phyloP scores from a whole-genome alignment of 2,329 filamentous ascomycete species.

The Colletotrichum siamense region DNA sequence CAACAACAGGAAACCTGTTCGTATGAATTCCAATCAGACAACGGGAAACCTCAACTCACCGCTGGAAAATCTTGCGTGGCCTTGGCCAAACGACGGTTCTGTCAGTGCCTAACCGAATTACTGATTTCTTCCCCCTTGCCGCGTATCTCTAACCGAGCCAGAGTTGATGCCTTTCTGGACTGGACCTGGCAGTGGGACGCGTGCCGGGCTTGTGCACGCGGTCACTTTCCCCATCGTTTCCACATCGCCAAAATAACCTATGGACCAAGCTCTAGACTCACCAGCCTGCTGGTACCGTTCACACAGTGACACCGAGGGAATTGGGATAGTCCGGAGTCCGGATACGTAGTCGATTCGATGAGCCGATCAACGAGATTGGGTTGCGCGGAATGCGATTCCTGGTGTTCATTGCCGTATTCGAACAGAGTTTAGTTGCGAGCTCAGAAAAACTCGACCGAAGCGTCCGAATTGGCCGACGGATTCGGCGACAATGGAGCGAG shows the following conservation, averaged over 20 bases:
- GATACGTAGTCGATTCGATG: neutral
- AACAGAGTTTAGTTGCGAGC: neutral
- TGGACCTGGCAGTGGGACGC: neutral
- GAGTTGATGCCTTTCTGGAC: neutral
- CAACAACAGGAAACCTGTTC: neutral
- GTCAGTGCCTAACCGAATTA: neutral
- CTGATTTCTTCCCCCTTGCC: neutral
- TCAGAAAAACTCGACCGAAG: neutral
- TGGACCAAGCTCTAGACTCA: conserved; percentile 8
- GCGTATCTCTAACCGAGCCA: neutral
- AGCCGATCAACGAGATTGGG: neutral
- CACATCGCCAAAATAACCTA: conserved; percentile 5
- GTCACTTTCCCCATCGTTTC: conserved; percentile 2
- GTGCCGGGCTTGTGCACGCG: neutral
- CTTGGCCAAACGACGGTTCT: neutral
- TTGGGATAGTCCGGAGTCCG: neutral
- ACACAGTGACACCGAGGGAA: neutral
- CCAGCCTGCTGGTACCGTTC: neutral
- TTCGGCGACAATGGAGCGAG: neutral
- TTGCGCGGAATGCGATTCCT: neutral
- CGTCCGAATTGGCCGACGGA: neutral
- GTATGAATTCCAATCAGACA: neutral
- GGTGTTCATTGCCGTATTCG: neutral
- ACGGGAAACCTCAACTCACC: neutral
- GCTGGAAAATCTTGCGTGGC: neutral